Percentiles rank a stretch among this genome's conserved stretches.
phyloP scores from a whole-genome alignment of 1,139 yeast species.

The Suhomyces bokatorum region DNA sequence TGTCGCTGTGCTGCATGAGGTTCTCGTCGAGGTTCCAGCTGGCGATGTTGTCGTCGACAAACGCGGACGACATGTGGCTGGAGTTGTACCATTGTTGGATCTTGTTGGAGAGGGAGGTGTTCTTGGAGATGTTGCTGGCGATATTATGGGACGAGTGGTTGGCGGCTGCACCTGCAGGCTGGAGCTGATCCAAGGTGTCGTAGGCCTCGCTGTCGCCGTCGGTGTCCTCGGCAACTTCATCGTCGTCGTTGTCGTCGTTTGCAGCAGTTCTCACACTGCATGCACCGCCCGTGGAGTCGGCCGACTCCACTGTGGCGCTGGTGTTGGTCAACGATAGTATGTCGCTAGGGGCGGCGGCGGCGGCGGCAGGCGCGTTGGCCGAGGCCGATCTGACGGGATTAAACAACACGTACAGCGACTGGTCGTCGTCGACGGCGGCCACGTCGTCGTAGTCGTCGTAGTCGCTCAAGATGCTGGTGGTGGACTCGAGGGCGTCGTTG shows the following conservation, averaged over 20 bases:
- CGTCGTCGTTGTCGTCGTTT: constrained; percentile 21
- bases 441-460: constrained; percentile 18
- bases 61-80: constrained; percentile 12
- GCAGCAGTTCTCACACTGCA: constrained; percentile 14
- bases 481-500: constrained; percentile 16
- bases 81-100: constrained; percentile 28
- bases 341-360: constrained; percentile 26
- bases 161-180: neutral
- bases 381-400: constrained; percentile 28
- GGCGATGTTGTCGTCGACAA: constrained; percentile 45
- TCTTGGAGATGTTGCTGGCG: constrained; percentile 1
- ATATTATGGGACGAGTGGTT: too few relatives aligned
- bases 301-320: constrained; percentile 8
- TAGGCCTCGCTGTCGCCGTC: neutral
- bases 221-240: constrained; percentile 15
- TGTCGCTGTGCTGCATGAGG: constrained; percentile 15
- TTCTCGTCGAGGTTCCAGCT: constrained; percentile 49
- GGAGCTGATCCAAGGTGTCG: neutral
- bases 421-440: constrained; percentile 25
- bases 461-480: constrained; percentile 24
- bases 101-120: constrained; percentile 20
- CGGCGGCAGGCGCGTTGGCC: constrained; percentile 19
- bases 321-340: constrained; percentile 43
- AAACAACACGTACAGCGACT: constrained; percentile 47
- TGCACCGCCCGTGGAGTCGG: constrained; percentile 3